phyloP scores from a whole-genome alignment of 2,329 filamentous ascomycete genomes.

The Dactylonectria estremocensis region DNA sequence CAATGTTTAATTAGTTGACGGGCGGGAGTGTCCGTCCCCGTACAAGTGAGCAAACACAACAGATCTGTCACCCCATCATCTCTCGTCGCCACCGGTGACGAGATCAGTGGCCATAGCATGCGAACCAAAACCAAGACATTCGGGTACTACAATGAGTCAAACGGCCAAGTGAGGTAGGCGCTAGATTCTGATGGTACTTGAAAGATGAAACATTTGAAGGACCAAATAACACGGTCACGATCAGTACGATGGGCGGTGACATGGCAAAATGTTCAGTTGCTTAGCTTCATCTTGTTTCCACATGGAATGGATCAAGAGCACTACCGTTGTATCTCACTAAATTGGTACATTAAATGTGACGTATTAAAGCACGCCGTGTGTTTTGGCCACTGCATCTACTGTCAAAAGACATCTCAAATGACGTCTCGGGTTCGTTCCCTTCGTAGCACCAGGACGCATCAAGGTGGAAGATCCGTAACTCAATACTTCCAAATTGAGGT shows the following conservation, averaged over 20 bases:
- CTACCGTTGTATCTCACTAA: no score
- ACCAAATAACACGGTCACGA: background rate
- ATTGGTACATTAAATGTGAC: no score
- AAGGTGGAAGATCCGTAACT: no score
- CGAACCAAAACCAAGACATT: background rate
- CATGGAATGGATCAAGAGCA: background rate
- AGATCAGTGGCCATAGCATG: background rate
- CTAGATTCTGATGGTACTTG: background rate
- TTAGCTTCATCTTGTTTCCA: background rate
- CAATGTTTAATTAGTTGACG: background rate
- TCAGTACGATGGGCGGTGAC: background rate
- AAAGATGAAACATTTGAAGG: background rate
- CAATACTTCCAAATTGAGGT: no score
- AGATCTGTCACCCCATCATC: no score
- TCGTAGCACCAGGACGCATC: no score
- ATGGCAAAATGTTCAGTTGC: background rate
- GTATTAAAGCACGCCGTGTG: no score
- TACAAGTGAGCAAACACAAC: background rate
- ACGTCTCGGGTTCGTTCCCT: no score
- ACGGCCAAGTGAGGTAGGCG: background rate
- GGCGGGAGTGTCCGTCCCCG: constrained; percentile 7
- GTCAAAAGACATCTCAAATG: no score
- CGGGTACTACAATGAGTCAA: background rate
- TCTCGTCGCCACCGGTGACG: background rate
- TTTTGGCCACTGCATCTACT: no score